Base-by-base conservation (phyloP, 2,329 filamentous ascomycete species). In the Colletotrichum tofieldiae region DNA sequence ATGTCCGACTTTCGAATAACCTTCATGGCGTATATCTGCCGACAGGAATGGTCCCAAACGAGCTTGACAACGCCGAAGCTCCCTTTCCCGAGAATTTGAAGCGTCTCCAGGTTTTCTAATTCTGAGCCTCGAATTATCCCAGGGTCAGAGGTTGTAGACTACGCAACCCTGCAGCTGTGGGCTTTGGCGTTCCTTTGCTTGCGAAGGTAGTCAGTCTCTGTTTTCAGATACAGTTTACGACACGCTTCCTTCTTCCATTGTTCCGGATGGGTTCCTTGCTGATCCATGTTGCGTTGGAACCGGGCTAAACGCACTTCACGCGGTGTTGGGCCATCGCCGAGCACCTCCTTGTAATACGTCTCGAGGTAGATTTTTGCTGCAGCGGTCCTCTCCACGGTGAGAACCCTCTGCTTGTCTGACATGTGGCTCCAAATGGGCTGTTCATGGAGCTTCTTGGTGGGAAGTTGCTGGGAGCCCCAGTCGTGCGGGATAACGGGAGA, bases 1-100 rank as follows among this genome's bases (percentile, higher is more conserved):
- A 98, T 98, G 67, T 94, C 92, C 0, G 94, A 94, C 80, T 99
- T 99, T 70, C 93, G 91, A 76, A 98, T 98, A 41, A 98, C 93
- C 80, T 98, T 98, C 96, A 98, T 98, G 18, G 96, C 96, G 80
- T 93, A 98, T 0, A 98, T 91, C 69, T 93, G 88, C 7, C 54
- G 52, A 32, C 45, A 20, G 18, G 18, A 61, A 26, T 39, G 49
- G 79, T 95, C 93, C 67, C 91, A 91, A 2, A 98, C 95, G 45
- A 99, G 86, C 56, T 93, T 90, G 20, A 99, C 96, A 32, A 98
- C 92, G 0, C 96, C 96, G 82, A 98, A 99, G 78, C 95, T 98
- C 11, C 96, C 96, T 80, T 96, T 97, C 0, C 96, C 95, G 6
- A 98, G 86, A 23, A 97, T 87, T 76, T 95, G 93, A 39, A 98